Percentiles rank a stretch among this genome's conserved stretches.
Evolutionary conservation across 331 rosid genomes (phyloP).

Genomic region (Erythrophleum ivorense): DNA sequence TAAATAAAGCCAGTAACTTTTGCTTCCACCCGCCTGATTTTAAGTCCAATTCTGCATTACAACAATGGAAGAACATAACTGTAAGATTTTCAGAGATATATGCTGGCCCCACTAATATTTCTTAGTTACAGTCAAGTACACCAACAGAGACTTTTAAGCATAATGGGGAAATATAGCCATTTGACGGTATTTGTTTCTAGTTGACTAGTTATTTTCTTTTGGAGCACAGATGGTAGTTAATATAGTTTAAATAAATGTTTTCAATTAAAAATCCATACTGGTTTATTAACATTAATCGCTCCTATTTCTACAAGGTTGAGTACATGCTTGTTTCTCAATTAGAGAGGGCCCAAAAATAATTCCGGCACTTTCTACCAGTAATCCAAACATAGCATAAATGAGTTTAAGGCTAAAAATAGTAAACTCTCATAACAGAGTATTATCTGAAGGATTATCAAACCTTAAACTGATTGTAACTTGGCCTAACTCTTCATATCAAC

Average conservation of each 20-base stretch:
- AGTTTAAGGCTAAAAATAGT: neutral
- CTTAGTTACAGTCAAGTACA: neutral
- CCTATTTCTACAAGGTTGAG: neutral
- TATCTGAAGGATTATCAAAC: neutral
- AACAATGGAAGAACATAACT: neutral
- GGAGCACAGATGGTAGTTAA: neutral
- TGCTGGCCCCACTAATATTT: neutral
- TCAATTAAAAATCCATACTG: neutral
- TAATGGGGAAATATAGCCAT: neutral
- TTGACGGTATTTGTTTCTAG: neutral
- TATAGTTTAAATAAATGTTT: neutral
- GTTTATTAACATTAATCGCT: neutral
- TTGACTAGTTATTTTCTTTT: neutral
- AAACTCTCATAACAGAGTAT: neutral
- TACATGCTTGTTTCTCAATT: neutral
- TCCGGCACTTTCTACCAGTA: neutral
- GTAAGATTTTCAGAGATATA: neutral
- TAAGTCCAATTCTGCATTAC: slow-evolving; percentile 53
- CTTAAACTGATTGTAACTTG: neutral
- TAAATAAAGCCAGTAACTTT: slow-evolving; percentile 49
- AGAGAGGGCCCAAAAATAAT: neutral
- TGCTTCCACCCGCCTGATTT: slow-evolving; percentile 48
- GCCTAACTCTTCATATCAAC: neutral
- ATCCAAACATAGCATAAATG: neutral
- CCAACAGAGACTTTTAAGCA: neutral